phyloP scores from a whole-genome alignment of 371 early-diverging fungal species.

The Zychaea mexicana region DNA sequence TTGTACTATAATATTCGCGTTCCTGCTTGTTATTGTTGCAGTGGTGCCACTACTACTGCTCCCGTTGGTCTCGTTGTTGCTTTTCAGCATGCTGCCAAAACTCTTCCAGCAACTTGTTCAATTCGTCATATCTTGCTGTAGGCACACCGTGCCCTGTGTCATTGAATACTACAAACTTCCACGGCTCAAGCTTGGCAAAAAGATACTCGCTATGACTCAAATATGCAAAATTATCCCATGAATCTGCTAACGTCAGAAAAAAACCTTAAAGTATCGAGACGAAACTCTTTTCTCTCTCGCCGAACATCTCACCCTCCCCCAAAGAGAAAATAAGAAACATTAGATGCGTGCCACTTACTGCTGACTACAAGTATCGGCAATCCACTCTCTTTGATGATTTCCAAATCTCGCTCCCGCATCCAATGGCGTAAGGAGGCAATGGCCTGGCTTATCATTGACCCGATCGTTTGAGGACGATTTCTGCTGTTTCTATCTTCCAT shows the following conservation, averaged over 20 bases:
- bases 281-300: background rate
- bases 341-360: constrained; percentile 16
- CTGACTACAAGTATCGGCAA: constrained; percentile 19
- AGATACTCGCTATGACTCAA: constrained; percentile 22
- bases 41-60: no score
- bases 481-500: constrained; percentile 16
- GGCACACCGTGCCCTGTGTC: constrained; percentile 31
- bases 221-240: constrained; percentile 31
- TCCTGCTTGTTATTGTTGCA: constrained; percentile 2
- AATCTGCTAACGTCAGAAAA: constrained; percentile 10
- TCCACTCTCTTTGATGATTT: constrained; percentile 13
- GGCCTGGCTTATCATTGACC: constrained; percentile 28
- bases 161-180: constrained; percentile 24
- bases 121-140: constrained; percentile 17
- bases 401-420: constrained; percentile 21
- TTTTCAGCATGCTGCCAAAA: constrained; percentile 21
- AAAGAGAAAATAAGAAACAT: background rate
- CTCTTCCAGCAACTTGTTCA: constrained; percentile 12
- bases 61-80: background rate
- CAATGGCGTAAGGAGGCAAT: constrained; percentile 28
- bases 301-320: background rate
- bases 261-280: background rate
- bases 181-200: constrained; percentile 19
- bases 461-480: constrained; percentile 21
- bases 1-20: no score